phyloP scores from a whole-genome alignment of 73 alveolate species.

The Paramecium sexaurelia region DNA sequence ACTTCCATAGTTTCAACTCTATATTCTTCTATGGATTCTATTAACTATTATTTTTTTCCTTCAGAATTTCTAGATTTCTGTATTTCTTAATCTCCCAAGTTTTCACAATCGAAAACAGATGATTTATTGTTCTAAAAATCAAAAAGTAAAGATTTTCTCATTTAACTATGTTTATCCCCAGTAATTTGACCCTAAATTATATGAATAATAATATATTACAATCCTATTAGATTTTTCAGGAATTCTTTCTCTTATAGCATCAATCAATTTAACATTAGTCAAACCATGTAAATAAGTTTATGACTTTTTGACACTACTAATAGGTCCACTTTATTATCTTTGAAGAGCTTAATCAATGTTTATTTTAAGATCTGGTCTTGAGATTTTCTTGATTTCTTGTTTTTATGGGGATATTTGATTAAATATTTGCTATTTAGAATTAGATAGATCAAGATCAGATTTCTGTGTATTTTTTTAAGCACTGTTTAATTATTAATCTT shows the following conservation, averaged over 20 bases:
- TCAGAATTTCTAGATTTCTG: background rate
- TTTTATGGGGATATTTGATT: background rate
- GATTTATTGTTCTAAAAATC: slow-evolving; percentile 18
- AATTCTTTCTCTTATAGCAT: background rate
- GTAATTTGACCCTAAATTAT: background rate
- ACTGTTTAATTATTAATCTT: background rate
- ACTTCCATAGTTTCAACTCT: background rate
- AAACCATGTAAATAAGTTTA: background rate
- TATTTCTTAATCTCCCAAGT: background rate
- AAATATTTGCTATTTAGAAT: background rate
- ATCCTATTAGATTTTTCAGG: background rate
- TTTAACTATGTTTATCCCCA: too few species aligned
- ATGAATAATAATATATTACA: background rate
- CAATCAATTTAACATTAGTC: background rate
- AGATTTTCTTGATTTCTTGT: background rate
- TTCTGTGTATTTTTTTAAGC: background rate
- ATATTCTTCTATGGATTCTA: slow-evolving; percentile 4
- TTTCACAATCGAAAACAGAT: background rate
- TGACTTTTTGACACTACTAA: slow-evolving; percentile 2
- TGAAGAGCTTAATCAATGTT: background rate
- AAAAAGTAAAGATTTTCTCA: background rate
- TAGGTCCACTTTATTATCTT: slow-evolving; percentile 17
- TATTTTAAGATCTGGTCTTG: background rate
- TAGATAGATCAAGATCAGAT: background rate
- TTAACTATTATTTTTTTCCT: background rate